Conservation (phyloP, 306 rosid genomes). For the Gastrolobium bilobum region DNA sequence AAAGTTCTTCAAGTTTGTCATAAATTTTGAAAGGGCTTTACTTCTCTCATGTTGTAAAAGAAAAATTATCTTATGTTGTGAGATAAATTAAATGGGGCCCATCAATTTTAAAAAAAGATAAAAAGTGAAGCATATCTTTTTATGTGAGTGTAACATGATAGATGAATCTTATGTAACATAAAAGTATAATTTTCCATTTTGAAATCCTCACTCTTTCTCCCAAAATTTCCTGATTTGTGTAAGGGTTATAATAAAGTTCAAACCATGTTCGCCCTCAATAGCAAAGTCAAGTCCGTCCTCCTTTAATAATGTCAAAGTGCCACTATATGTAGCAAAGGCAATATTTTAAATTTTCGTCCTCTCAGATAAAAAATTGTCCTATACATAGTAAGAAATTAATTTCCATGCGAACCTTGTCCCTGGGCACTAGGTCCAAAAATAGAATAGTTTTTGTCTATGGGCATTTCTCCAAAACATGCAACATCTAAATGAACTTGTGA, state of each 20-base stretch:
- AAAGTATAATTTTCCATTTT: no score
- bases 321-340: background rate
- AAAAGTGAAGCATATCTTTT: no score
- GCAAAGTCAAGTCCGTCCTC: conserved; percentile 38
- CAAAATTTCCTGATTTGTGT: no score
- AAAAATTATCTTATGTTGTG: no score
- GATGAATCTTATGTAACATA: no score
- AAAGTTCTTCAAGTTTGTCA: no score
- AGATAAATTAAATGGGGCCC: no score
- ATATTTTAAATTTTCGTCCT: background rate
- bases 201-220: no score
- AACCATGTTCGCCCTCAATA: background rate
- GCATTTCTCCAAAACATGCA: background rate
- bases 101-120: no score
- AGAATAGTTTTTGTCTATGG: background rate
- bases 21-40: no score
- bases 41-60: no score
- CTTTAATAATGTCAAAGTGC: conserved; percentile 24
- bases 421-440: background rate
- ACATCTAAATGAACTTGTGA: background rate
- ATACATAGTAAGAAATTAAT: background rate
- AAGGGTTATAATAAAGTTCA: conserved; percentile 5
- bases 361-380: background rate
- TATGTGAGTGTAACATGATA: no score
- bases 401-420: background rate